Evolutionary conservation across 129 eudicot species (phyloP), one percentile per base, ranked within the genome.

Genomic region (Chrysanthemum lavandulifolium): DNA sequence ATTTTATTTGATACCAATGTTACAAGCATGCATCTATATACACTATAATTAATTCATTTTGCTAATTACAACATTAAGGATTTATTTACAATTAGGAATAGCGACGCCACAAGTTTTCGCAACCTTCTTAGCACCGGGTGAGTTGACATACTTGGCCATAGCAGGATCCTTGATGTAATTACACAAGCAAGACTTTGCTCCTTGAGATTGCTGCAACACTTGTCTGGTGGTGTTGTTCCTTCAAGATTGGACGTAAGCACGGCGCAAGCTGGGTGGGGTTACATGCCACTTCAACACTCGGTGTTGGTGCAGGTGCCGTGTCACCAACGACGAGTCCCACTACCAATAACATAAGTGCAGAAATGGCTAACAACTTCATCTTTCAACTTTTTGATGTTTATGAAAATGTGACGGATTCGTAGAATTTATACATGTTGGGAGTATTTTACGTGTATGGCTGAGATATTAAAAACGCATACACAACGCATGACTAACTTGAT

Each of bases 391-490:
- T 3, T 33, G 40, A 33, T 33, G 40, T 4, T 33, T 33, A 33
- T 5, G 5, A 33, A 3, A 33, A 5, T 0, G 40, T 4, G 5
- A 4, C 6, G 40, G 6, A 33, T 33, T 33, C 5, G 40, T 33
- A 4, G 40, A 16, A 65, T 65, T 43, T 40, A 65, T 65, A 43
- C 9, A 51, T 51, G 56, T 51, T 51, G 13, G 5, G 49, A 43
- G 69, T 10, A 18, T 45, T 65, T 65, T 10, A 33, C 52, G 19
- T 65, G 25, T 23, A 25, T 65, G 19, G 27, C n/a, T 0, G 11
- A n/a, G 54, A 43, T 15, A 8, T 65, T 4, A 16, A 14, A 65
- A 65, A 65, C 21, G 45, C 70, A 65, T 65, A 16, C 70, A 40
- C 5, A 43, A 45, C 0, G 55, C 31, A 65, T 65, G 70, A 18